Conservation (phyloP, 345 rosid genomes). For the Sisymbrium altissimum region DNA sequence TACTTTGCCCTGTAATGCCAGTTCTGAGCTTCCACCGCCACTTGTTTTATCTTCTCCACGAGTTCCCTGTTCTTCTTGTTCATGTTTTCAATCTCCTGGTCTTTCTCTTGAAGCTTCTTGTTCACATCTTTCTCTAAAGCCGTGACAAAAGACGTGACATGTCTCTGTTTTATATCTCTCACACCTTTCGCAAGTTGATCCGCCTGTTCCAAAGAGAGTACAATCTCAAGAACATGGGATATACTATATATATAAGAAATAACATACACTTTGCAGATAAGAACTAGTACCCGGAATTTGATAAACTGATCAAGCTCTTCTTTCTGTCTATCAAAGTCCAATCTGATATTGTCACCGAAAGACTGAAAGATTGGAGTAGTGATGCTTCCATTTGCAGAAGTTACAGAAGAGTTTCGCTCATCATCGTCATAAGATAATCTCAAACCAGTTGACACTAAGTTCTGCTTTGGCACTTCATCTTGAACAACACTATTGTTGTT, state of each 20-base stretch:
- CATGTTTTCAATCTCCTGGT: conserved; percentile 61
- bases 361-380: conserved; percentile 53
- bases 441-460: conserved; percentile 76
- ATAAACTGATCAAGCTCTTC: conserved; percentile 68
- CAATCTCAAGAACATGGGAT: background rate
- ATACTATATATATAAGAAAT: background rate
- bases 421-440: conserved; percentile 77
- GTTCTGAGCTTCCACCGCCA: conserved; percentile 63
- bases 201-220: conserved; percentile 39
- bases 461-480: conserved; percentile 59
- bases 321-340: conserved; percentile 56
- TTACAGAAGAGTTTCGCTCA: conserved; percentile 74
- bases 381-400: conserved; percentile 69
- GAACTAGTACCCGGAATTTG: conserved; percentile 56
- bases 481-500: conserved; percentile 36
- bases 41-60: conserved; percentile 59
- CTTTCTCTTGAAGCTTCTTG: conserved; percentile 69
- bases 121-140: conserved; percentile 59
- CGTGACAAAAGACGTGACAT: conserved; percentile 53
- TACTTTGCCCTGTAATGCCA: conserved; percentile 78
- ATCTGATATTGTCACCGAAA: conserved; percentile 52
- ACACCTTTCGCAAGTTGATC: conserved; percentile 62
- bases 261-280: background rate
- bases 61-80: conserved; percentile 70
- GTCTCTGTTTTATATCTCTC: conserved; percentile 68